Conservation (phyloP, 2,329 filamentous ascomycete genomes). For the Chaetomium sp. region DNA sequence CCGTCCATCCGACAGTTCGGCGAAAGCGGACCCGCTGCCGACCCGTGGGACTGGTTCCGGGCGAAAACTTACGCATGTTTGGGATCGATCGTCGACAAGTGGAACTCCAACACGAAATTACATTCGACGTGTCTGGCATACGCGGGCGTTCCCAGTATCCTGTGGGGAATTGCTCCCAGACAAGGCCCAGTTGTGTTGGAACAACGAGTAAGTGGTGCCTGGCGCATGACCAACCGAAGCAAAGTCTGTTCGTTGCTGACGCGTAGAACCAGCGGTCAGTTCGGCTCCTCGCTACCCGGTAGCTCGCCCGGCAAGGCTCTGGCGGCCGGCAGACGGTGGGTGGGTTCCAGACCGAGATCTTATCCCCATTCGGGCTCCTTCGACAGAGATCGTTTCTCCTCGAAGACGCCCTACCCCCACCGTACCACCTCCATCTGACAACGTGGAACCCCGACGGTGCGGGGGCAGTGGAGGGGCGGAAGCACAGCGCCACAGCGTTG, state of each 20-base stretch:
- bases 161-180: not conserved
- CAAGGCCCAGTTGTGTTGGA: not conserved
- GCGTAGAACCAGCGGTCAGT: not conserved
- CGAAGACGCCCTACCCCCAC: not conserved
- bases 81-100: not conserved
- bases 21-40: slow-evolving; percentile 8
- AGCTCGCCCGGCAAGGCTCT: not conserved
- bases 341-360: not conserved
- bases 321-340: not conserved
- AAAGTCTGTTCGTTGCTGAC: not conserved
- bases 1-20: not conserved
- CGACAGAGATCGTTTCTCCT: not conserved
- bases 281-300: not conserved
- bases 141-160: not conserved
- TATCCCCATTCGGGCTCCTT: not conserved
- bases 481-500: slow-evolving; percentile 13
- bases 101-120: not conserved
- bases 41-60: slow-evolving; percentile 13
- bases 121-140: not conserved
- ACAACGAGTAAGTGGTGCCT: not conserved
- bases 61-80: not conserved
- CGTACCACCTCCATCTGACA: not conserved
- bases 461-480: slow-evolving; percentile 12
- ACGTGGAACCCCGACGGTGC: slow-evolving; percentile 1
- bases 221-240: not conserved